Evolutionary conservation across 192 early-diverging fungal genomes (phyloP).

Genomic region (Podila epigama): DNA sequence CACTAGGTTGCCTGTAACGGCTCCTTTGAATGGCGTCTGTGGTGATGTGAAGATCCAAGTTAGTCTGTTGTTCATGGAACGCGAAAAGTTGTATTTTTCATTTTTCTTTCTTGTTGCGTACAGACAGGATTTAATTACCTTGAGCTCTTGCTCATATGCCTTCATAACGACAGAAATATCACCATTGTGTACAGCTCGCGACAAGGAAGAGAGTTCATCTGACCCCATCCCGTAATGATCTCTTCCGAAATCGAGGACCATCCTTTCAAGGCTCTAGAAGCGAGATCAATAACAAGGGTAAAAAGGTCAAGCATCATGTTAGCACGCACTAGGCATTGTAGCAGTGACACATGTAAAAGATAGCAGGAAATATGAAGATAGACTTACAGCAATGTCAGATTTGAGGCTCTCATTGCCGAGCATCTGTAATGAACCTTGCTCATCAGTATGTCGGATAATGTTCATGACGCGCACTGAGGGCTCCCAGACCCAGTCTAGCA

Average conservation of each 20-base stretch:
- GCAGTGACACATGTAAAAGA: neutral
- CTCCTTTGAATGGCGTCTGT: conserved; percentile 57
- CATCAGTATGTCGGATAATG: conserved; percentile 83
- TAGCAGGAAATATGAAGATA: neutral
- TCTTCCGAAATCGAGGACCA: conserved; percentile 85
- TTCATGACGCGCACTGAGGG: conserved; percentile 76
- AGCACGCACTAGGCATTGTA: neutral
- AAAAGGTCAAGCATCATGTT: neutral
- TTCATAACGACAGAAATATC: conserved; percentile 83
- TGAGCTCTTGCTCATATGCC: conserved; percentile 82
- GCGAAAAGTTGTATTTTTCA: neutral
- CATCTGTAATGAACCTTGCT: conserved; percentile 70
- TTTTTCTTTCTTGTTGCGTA: conserved; percentile 12
- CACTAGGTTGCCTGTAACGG: conserved; percentile 65
- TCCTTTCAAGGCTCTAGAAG: conserved; percentile 79
- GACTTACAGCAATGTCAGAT: conserved; percentile 77
- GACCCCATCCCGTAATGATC: conserved; percentile 53
- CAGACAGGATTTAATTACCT: conserved; percentile 48
- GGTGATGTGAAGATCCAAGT: neutral
- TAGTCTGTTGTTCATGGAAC: no score
- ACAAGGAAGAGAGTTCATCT: conserved; percentile 61
- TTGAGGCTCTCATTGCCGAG: conserved; percentile 76
- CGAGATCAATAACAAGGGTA: no score
- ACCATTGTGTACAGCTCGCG: conserved; percentile 70
- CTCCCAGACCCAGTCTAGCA: conserved; percentile 78